A percentile compares a stretch with the other conserved stretches of the same genome.
Evolutionary conservation across 306 rosid genomes (phyloP).

Genomic region (Fragaria ananassa): DNA sequence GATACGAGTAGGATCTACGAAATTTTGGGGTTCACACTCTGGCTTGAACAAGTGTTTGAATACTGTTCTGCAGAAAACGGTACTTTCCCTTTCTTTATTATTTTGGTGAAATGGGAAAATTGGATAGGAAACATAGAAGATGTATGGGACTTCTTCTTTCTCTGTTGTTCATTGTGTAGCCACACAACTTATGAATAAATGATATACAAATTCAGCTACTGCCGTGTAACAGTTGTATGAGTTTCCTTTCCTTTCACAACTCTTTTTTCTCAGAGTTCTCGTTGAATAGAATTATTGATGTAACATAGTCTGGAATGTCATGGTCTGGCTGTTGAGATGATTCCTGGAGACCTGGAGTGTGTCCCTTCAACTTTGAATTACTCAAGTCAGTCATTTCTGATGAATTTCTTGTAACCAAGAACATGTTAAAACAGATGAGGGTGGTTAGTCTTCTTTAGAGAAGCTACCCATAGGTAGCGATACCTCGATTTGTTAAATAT

Average conservation of each 20-base stretch:
- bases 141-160: not conserved
- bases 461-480: not conserved
- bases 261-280: not conserved
- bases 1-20: not conserved
- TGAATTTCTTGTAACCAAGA: not conserved
- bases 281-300: not conserved
- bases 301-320: not conserved
- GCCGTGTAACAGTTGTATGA: not conserved
- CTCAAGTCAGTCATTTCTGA: not conserved
- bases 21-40: not conserved
- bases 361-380: not conserved
- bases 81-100: not conserved
- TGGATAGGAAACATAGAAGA: not conserved
- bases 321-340: not conserved
- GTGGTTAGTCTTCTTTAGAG: not conserved
- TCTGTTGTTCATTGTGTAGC: not conserved
- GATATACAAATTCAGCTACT: not conserved
- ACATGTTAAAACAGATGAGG: not conserved
- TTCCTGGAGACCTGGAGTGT: slow-evolving; percentile 1
- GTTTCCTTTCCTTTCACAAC: not conserved
- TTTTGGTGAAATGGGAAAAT: not conserved
- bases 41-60: not conserved
- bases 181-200: not conserved
- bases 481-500: not conserved
- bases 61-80: not conserved